A percentile compares a stretch with the other conserved stretches of the same genome.
phyloP scores from a whole-genome alignment of 768 basidiomycete genomes.

The Trametes villosa region DNA sequence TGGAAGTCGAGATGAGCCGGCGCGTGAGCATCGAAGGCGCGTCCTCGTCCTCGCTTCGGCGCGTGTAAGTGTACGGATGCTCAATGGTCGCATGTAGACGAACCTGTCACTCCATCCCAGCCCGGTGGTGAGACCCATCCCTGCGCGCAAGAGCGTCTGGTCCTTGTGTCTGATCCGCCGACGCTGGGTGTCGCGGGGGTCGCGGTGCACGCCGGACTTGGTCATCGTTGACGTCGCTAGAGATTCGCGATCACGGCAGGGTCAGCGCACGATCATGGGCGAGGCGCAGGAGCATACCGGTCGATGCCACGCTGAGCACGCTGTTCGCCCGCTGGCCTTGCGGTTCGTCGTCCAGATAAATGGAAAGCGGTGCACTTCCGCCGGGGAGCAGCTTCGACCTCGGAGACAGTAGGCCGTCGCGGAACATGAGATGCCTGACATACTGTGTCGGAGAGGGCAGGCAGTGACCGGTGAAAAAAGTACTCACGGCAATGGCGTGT shows the following conservation, averaged over 20 bases:
- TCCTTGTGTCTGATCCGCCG: constrained; percentile 42
- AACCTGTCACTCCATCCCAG: constrained; percentile 48
- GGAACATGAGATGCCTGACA: constrained; percentile 44
- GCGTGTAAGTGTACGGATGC: neutral
- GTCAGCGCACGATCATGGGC: constrained; percentile 1
- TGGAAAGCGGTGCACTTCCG: constrained; percentile 22
- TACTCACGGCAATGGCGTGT: constrained; percentile 45
- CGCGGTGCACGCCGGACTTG: constrained; percentile 39
- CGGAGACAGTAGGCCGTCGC: constrained; percentile 45
- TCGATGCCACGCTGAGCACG: constrained; percentile 33
- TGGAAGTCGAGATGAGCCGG: constrained; percentile 38
- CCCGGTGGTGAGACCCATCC: constrained; percentile 46
- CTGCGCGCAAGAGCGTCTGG: constrained; percentile 41
- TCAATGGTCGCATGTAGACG: neutral
- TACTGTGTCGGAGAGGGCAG: neutral
- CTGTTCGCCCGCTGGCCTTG: constrained; percentile 26
- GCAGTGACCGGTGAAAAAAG: neutral
- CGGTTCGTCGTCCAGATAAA: constrained; percentile 15
- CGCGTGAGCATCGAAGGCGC: constrained; percentile 44
- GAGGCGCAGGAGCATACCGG: constrained; percentile 21
- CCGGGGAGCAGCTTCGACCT: constrained; percentile 43
- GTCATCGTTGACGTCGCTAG: constrained; percentile 32
- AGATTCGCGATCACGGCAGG: neutral
- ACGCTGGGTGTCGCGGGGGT: constrained; percentile 41
- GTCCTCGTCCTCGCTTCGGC: constrained; percentile 45